Evolutionary conservation across 75 land plant species (phyloP).

Genomic region (Ceratopteris richardii): DNA sequence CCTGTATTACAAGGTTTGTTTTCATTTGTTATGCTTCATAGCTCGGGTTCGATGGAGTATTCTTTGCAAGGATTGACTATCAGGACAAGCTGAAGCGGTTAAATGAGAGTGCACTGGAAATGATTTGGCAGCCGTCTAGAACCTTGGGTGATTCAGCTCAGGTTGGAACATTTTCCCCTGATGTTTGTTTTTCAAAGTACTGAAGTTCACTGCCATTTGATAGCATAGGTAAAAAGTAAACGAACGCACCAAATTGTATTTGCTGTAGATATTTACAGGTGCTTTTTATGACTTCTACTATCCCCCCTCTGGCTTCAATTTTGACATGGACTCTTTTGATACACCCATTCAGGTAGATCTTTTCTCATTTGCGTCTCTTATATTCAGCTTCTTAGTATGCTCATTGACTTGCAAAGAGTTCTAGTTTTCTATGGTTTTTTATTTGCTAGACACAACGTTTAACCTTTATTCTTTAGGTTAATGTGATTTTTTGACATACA

Average conservation of each 20-base stretch:
- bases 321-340: neutral
- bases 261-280: conserved; percentile 15
- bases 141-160: conserved; percentile 61
- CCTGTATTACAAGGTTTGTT: too few species aligned
- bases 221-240: too few species aligned
- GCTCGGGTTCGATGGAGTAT: conserved; percentile 69
- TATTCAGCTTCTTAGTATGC: neutral
- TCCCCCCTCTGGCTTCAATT: conserved; percentile 9
- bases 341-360: neutral
- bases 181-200: too few species aligned
- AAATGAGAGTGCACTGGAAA: conserved; percentile 53
- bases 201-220: too few species aligned
- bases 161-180: conserved; percentile 30
- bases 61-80: conserved; percentile 77
- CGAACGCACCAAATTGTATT: too few species aligned
- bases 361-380: neutral
- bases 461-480: too few species aligned
- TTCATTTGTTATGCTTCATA: conserved; percentile 9
- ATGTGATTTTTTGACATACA: too few species aligned
- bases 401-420: too few species aligned
- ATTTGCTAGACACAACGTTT: too few species aligned
- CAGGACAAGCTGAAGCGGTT: conserved; percentile 60
- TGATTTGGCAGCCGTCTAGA: conserved; percentile 71
- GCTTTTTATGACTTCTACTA: conserved; percentile 4
- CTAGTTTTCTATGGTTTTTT: too few species aligned